Evolutionary conservation across 805 yeast genomes (phyloP), one percentile per base, ranked within the genome.

Genomic region (Starmerella etchellsii): DNA sequence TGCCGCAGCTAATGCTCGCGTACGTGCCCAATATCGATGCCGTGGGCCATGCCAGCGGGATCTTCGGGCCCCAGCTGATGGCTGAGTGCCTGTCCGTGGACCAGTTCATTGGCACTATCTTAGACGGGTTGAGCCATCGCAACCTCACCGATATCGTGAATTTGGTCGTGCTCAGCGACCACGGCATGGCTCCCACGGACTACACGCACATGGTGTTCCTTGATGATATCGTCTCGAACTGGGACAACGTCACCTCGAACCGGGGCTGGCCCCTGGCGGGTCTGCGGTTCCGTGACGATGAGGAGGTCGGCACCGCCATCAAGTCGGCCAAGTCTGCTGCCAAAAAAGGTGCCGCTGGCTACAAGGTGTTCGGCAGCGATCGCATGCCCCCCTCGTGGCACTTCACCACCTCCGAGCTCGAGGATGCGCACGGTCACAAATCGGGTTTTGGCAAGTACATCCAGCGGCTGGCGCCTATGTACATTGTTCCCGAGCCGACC

Each of bases 191-290:
- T 0, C 88, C 94, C 6, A 80, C 94, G 1, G 70, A 82, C 1
- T 71, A 76, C 47, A 72, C 76, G 11, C 63, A 94, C 44, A 57
- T 82, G 10, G 61, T 85, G 1, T 74, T 73, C 46, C 59, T 87
- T 45, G 95, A 84, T 56, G 91, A 84, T 48, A 46, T 82, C 15
- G 60, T 83, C 10, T 75, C 74, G 51, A 46, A 47, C 35, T 45
- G 70, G 45, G 52, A 57, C 2, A 64, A 67, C 42, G 67, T 81
- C 35, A 77, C 75, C 44, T 75, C 77, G 51, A 61, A 69, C 24
- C 85, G 79, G 53, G 94, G 91, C 16, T 81, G 88, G 85, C 94
- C 94, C n/a, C 62, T 83, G 41, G 76, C 69, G 51, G 94, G 93
- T 0, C 61, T 84, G 35, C 65, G 88, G 30, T 87, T 91, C 7